Percentiles rank a stretch among this genome's conserved stretches.
These are phyloP conservation scores for Brassica juncea DNA, from an alignment of 345 rosid species.

Conservation along the genomic window DNA sequence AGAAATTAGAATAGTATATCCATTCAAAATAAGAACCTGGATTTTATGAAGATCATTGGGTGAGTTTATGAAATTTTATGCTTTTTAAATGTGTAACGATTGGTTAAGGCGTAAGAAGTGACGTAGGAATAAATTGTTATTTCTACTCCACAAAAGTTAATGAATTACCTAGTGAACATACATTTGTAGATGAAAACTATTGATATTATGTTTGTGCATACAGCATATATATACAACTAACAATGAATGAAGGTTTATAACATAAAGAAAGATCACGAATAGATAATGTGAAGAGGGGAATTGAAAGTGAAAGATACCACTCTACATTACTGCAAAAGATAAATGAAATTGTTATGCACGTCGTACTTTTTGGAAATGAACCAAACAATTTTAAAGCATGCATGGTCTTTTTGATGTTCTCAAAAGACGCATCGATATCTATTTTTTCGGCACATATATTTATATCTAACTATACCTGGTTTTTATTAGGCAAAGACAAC, in stretches of 20 bases:
- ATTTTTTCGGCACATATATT: background rate
- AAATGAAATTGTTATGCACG: slow-evolving; percentile 19
- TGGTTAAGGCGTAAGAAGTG: background rate
- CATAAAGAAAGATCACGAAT: background rate
- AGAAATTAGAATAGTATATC: background rate
- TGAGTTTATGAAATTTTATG: background rate
- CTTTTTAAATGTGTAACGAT: background rate
- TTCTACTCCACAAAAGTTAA: background rate
- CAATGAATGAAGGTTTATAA: background rate
- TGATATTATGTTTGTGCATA: background rate
- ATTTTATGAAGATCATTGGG: background rate
- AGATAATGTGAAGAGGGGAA: slow-evolving; percentile 36
- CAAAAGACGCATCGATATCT: slow-evolving; percentile 27
- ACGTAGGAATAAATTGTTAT: background rate
- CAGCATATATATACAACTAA: background rate
- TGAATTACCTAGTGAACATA: slow-evolving; percentile 2
- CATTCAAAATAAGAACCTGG: background rate
- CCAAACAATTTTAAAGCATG: slow-evolving; percentile 5
- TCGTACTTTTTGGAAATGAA: slow-evolving; percentile 23
- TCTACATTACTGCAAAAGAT: slow-evolving; percentile 33
- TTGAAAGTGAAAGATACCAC: slow-evolving; percentile 34
- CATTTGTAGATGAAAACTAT: background rate
- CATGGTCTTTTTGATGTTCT: slow-evolving; percentile 37
- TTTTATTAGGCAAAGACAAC: slow-evolving; percentile 26
- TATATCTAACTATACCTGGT: background rate